phyloP scores from a whole-genome alignment of 2,329 filamentous ascomycete species.

The Sclerotinia glacialis region DNA sequence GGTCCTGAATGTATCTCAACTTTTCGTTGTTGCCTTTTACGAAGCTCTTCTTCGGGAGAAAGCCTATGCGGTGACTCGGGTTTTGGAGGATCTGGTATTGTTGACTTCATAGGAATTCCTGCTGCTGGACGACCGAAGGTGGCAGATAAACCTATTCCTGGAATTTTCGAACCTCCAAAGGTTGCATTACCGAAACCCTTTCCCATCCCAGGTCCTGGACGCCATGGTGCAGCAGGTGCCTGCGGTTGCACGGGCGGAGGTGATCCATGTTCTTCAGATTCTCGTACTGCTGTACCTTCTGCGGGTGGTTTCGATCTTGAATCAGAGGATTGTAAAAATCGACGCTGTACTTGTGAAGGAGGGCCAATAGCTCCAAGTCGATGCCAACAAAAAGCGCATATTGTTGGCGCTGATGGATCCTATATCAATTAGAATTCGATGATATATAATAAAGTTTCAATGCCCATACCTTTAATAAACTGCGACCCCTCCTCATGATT shows the following conservation, averaged over 20 bases:
- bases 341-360: slow-evolving; percentile 37
- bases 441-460: too few species aligned
- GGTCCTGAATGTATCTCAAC: slow-evolving; percentile 27
- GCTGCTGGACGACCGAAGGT: slow-evolving; percentile 8
- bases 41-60: not conserved
- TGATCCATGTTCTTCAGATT: slow-evolving; percentile 23
- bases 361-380: slow-evolving; percentile 35
- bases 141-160: not conserved
- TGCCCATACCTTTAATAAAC: slow-evolving; percentile 33
- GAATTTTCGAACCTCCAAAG: slow-evolving; percentile 10
- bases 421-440: slow-evolving; percentile 21
- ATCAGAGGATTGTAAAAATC: slow-evolving; percentile 38
- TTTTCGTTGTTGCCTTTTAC: slow-evolving; percentile 17
- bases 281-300: slow-evolving; percentile 27
- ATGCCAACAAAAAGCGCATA: slow-evolving; percentile 40
- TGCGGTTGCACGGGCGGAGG: slow-evolving; percentile 3
- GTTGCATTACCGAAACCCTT: not conserved
- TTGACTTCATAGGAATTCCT: slow-evolving; percentile 17
- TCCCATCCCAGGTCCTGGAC: slow-evolving; percentile 20
- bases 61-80: not conserved
- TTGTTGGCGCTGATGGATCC: slow-evolving; percentile 34
- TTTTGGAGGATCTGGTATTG: slow-evolving; percentile 14
- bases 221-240: slow-evolving; percentile 26
- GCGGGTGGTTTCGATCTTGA: slow-evolving; percentile 31
- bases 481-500: slow-evolving; percentile 35